Conservation (phyloP, 2,329 filamentous ascomycete genomes). For the Nannizzia gypsea region DNA sequence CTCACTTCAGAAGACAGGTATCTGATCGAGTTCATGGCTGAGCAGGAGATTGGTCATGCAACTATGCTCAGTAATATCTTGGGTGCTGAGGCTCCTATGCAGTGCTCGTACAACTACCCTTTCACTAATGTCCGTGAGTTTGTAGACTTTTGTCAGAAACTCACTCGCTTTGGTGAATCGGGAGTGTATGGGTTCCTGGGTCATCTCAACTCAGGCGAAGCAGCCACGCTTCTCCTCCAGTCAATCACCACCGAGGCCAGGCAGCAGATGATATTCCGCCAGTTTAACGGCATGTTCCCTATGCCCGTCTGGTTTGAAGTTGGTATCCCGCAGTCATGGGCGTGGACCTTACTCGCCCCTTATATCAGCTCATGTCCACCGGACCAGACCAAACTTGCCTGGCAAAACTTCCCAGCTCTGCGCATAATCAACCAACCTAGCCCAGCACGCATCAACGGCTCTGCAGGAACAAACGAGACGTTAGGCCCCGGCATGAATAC, state of each 20-base stretch:
- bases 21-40: constrained; percentile 63
- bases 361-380: constrained; percentile 66
- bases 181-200: constrained; percentile 71
- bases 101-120: constrained; percentile 76
- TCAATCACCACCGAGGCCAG: constrained; percentile 68
- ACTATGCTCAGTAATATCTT: constrained; percentile 69
- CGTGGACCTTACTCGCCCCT: constrained; percentile 68
- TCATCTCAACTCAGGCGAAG: constrained; percentile 64
- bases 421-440: constrained; percentile 67
- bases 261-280: constrained; percentile 75
- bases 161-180: constrained; percentile 70
- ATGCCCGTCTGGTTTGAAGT: constrained; percentile 75
- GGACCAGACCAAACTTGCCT: constrained; percentile 61
- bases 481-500: constrained; percentile 28
- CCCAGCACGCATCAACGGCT: constrained; percentile 48
- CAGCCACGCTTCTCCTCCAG: constrained; percentile 60
- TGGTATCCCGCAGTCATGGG: constrained; percentile 72
- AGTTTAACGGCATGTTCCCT: constrained; percentile 66
- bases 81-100: constrained; percentile 54
- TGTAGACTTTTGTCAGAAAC: constrained; percentile 72
- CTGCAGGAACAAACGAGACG: constrained; percentile 51
- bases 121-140: constrained; percentile 63
- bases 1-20: constrained; percentile 57
- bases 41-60: constrained; percentile 67
- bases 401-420: constrained; percentile 73